Base-by-base conservation (phyloP, 2,329 filamentous ascomycete species). In the Aspergillus texensis region DNA sequence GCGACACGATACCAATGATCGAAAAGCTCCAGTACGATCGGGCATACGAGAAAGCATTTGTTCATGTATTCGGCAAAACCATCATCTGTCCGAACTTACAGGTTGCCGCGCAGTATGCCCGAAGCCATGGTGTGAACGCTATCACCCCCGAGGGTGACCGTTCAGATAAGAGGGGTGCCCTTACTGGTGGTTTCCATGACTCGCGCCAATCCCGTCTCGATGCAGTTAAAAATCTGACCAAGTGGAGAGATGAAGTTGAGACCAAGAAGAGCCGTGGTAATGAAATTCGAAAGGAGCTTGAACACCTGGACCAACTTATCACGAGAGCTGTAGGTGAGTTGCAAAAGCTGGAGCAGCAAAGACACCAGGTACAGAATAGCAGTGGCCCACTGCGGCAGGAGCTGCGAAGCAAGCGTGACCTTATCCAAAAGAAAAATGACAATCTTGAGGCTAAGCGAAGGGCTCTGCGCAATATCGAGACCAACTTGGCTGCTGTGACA, bases 141-240 rank as follows among this genome's bases (percentile, higher is more conserved):
- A 97, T 99, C 68, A 99, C 95, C 0, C 91, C 92, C 4, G 94
- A 98, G 62, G 95, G 95, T 77, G 94, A 98, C 78, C 92, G 92
- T 36, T 94, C 93, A 1, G 96, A 97, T 80, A 97, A 96, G 81
- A 91, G 94, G 70, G 95, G 95, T 79, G 94, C 94, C 16, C 88
- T 99, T 82, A 97, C 93, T 56, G 95, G 95, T 83, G 95, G 95
- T 71, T 99, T 91, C 74, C 91, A 97, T 66, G 95, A 99, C 74
- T 88, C 91, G 12, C 87, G 91, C 39, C 90, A 89, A 69, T 98
- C 94, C 1, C 90, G 94, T 26, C 84, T 98, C n/a, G 90, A 94
- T 71, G 93, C 91, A 32, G 90, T 97, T 34, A 89, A 90, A 64
- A 85, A 88, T 6, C 87, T 94, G 36, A 88, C 89, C 61, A 89